Base-by-base conservation (phyloP, 306 rosid species). In the Lathyrus tuberosus region DNA sequence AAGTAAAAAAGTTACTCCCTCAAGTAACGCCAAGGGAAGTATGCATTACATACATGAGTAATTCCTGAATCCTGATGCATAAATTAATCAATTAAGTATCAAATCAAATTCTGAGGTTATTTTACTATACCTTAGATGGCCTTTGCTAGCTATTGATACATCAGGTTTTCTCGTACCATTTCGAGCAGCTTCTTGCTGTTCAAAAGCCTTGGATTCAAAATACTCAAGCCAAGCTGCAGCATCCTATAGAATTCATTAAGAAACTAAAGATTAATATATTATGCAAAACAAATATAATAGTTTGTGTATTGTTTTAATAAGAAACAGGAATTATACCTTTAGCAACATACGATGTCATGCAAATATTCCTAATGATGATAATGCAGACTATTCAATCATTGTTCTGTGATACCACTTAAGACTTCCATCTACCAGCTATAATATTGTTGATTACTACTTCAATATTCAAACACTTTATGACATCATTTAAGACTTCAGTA, bases 151-250 rank as follows among this genome's bases (percentile, higher is more conserved):
- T 69, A 95, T 91, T 28, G 97, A 91, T 37, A 97, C 97, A 79
- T 95, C 99, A 35, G 95, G 99, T 75, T 91, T 95, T 60, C 89
- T 88, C 67, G 96, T 91, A 72, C 99, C 99, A 81, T 91, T 91
- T 76, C 95, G 82, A 43, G 96, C 97, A 79, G 97, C 99, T 83
- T 95, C 99, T 86, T 95, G 99, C 80, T 95, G 99, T 78, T 95
- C 99, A 76, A 91, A 84, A 85, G 97, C 97, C 91, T 95, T 95
- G 80, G 99, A 95, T 84, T 91, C 97, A 68, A 95, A 95, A 81
- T 95, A 95, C 72, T 95, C 99, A 38, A 95, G 97, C 99, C 99
- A 95, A 61, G 99, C 99, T 13, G 99, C 99, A 79, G 99, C 97
- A 58, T 95, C 99, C 99, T 95, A 81, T 72, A 49, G 62, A 71